Evolutionary conservation across 169 alveolate genomes (phyloP), one percentile per base, ranked within the genome.

Genomic region (Cryptosporidium ubiquitum): DNA sequence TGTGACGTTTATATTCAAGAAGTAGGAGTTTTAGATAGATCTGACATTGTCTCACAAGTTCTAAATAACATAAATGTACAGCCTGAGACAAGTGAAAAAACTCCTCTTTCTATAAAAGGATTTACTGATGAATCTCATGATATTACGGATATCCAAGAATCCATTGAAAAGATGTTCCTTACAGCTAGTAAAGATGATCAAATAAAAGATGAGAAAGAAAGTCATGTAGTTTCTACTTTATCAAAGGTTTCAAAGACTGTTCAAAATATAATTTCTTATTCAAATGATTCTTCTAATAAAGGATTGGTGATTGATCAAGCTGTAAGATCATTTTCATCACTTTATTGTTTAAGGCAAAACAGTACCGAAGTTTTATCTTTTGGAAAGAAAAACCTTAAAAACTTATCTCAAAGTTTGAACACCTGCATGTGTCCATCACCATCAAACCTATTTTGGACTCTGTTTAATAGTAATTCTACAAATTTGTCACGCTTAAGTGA

Each of bases 381-480:
- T 39, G 57, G 47, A 1, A 61, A 61, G 5, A 57, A 58, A 23
- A 26, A 64, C 52, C 18, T 79, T 1, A 40, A 23, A 2, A 44
- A 23, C n/a, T 39, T 79, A 39, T 79, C 89, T 12, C 33, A 37
- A 20, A 47, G 35, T 20, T 26, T 79, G 44, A 79, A 79, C 26
- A 79, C 89, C 18, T 79, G 52, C 40, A 61, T 79, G 75, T 79
- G 89, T 64, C 89, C 89, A 79, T 44, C 75, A 2, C 51, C 89
- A 29, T 44, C 74, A 5, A 61, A 37, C 20, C 37, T 79, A 20
- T 66, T 79, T 12, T 64, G 75, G 75, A 61, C 37, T 31, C 20
- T 79, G 31, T 16, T 79, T 18, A 79, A 40, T 12, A 10, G 29
- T 18, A 6, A 37, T 1, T 73, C 42, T 16, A 18, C 57, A 9